Conservation (phyloP, 2,329 filamentous ascomycete species). For the Sporothrix euskadiensis region DNA sequence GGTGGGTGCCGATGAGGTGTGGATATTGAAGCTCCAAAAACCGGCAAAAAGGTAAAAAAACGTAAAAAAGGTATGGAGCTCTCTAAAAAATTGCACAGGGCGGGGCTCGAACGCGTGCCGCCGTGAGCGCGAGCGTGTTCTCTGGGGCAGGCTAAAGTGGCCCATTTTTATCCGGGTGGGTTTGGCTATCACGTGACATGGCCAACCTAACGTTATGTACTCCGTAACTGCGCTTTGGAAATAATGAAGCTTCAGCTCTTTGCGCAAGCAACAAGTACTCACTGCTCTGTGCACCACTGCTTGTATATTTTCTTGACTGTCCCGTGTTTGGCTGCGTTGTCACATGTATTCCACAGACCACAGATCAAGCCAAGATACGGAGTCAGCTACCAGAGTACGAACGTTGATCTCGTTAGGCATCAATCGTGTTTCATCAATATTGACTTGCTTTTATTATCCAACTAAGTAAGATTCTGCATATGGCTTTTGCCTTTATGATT, state of each 20-base stretch:
- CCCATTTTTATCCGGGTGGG: neutral
- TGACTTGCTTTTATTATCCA: neutral
- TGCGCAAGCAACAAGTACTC: too few relatives aligned
- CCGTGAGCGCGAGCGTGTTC: constrained; percentile 16
- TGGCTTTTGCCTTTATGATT: neutral
- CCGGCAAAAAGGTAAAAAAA: neutral
- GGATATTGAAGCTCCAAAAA: neutral
- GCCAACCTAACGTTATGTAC: neutral
- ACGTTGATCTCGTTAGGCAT: neutral
- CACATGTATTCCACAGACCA: neutral
- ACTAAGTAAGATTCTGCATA: neutral
- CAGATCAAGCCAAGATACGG: too few relatives aligned
- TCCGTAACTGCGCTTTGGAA: too few relatives aligned
- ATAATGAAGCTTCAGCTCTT: too few relatives aligned
- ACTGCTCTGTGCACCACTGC: too few relatives aligned
- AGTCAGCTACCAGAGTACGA: neutral
- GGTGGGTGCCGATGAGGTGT: neutral
- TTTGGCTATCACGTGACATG: neutral
- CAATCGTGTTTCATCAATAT: neutral
- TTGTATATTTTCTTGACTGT: neutral
- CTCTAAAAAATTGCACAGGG: constrained; percentile 19
- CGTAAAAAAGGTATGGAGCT: constrained; percentile 15
- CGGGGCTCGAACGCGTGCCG: constrained; percentile 33
- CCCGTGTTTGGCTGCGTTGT: neutral
- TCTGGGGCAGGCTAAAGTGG: neutral